Evolutionary conservation across 257 asterid genomes (phyloP).

Genomic region (Jacaranda mimosifolia): DNA sequence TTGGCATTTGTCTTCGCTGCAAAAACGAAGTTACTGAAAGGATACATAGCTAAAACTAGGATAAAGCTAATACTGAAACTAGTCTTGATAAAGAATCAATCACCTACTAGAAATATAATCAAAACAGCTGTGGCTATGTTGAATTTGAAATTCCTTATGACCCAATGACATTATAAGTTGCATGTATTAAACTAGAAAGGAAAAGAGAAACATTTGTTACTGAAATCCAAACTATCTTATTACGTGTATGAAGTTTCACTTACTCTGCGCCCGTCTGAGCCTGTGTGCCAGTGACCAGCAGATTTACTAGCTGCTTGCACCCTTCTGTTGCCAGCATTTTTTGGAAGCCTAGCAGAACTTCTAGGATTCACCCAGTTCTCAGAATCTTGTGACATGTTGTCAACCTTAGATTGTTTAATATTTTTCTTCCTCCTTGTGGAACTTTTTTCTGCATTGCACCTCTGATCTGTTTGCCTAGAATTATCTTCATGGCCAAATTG

Average conservation of each 20-base stretch:
- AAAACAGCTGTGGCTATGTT: neutral
- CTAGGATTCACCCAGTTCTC: slow-evolving; percentile 80
- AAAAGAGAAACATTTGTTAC: slow-evolving; percentile 2
- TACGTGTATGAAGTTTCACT: slow-evolving; percentile 42
- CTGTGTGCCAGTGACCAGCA: slow-evolving; percentile 83
- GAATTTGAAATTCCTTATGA: neutral
- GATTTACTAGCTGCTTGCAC: slow-evolving; percentile 72
- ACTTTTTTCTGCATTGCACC: slow-evolving; percentile 42
- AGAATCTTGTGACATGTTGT: slow-evolving; percentile 53
- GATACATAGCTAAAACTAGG: neutral
- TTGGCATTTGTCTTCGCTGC: neutral
- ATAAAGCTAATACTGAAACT: neutral
- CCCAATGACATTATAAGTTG: neutral
- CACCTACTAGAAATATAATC: neutral
- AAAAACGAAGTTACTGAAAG: neutral
- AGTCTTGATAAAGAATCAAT: slow-evolving; percentile 27
- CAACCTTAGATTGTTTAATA: slow-evolving; percentile 43
- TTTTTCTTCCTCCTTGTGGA: slow-evolving; percentile 59
- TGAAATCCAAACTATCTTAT: slow-evolving; percentile 5
- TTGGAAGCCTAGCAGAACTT: slow-evolving; percentile 51
- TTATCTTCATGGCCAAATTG: slow-evolving; percentile 64
- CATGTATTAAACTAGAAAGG: slow-evolving; percentile 7
- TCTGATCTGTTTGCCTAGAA: slow-evolving; percentile 46
- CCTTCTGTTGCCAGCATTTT: slow-evolving; percentile 85
- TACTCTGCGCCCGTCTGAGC: slow-evolving; percentile 72